Evolutionary conservation across 208 protist genomes (phyloP), one percentile per base, ranked within the genome.

Genomic region (Trypanosoma vivax): DNA sequence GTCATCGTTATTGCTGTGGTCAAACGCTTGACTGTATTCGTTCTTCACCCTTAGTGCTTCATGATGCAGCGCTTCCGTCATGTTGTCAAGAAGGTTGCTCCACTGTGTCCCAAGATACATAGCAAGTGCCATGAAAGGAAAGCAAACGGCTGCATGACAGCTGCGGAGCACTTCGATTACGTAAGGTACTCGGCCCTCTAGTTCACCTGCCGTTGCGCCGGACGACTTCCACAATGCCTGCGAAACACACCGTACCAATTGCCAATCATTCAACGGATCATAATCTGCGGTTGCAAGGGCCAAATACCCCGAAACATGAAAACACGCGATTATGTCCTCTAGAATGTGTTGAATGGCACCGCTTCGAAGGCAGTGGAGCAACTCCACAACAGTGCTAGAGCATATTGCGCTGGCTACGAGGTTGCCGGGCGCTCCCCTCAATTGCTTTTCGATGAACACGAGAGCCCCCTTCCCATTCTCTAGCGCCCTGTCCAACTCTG

Each of bases 201-300:
- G 50, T 34, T 79, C 73, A 24, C 41, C 39, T 24, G 80, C 51
- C 0, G 73, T 67, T 40, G 73, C 77, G 31, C 53, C 65, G 2
- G 72, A 76, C 21, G 53, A 69, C 19, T 66, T 45, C 45, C 49
- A 51, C 31, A 85, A 60, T 2, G 77, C 72, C 9, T 39, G 39
- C 37, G 57, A 76, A 30, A 78, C 60, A 53, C 57, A 55, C 11
- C 61, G 54, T 13, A 73, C 60, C 4, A 80, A 42, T 19, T 25
- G 19, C 73, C 77, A 80, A 23, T 70, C 27, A 4, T 65, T 35
- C 21, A 69, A 61, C 3, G 69, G 34, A 23, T 61, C 45, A 57
- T 71, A 80, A 63, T 80, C 77, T 35, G 55, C 60, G 7, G 65
- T 73, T 18, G 66, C 50, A 28, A 85, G 69, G 24, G 60, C 56